These are phyloP conservation scores for Parathielavia hyrcaniae DNA, from an alignment of 495 filamentous ascomycete genomes.

Conservation along the genomic window DNA sequence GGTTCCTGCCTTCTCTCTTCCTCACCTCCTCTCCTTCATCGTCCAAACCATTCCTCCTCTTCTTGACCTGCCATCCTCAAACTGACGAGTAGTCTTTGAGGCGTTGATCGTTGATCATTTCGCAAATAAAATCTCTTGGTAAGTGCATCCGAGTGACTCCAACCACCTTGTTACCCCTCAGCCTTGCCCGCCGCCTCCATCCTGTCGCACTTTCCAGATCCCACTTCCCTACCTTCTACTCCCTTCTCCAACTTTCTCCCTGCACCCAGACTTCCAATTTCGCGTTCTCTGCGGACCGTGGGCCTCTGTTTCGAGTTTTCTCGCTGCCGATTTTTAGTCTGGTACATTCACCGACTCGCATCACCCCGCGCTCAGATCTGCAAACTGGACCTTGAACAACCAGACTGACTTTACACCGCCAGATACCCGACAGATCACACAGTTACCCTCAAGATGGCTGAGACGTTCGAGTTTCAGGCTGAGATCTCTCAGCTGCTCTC, in stretches of 20 bases:
- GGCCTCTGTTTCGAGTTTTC: background rate
- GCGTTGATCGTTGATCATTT: conserved; percentile 18
- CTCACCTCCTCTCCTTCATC: conserved; percentile 21
- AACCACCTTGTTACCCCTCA: background rate
- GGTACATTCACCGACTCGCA: background rate
- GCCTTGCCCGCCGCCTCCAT: conserved; percentile 4
- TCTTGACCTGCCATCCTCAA: conserved; percentile 5
- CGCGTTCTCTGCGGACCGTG: background rate
- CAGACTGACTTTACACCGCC: conserved; percentile 11
- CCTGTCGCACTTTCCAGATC: background rate
- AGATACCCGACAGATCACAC: conserved; percentile 27
- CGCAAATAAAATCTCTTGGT: conserved; percentile 17
- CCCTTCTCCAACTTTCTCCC: background rate
- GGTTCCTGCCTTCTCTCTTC: conserved; percentile 18
- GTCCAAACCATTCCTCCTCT: conserved; percentile 18
- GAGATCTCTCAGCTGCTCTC: conserved; percentile 99
- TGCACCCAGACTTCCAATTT: background rate
- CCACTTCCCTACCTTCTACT: background rate
- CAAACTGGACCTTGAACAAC: background rate
- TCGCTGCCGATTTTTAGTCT: background rate
- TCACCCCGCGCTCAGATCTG: background rate
- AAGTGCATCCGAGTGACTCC: conserved; percentile 13
- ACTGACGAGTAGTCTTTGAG: conserved; percentile 13
- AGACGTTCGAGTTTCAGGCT: conserved; percentile 99
- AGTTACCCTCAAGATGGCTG: conserved; percentile 61